A percentile compares a stretch with the other conserved stretches of the same genome.
Conservation (phyloP, 345 rosid genomes). For the Punica granatum region DNA sequence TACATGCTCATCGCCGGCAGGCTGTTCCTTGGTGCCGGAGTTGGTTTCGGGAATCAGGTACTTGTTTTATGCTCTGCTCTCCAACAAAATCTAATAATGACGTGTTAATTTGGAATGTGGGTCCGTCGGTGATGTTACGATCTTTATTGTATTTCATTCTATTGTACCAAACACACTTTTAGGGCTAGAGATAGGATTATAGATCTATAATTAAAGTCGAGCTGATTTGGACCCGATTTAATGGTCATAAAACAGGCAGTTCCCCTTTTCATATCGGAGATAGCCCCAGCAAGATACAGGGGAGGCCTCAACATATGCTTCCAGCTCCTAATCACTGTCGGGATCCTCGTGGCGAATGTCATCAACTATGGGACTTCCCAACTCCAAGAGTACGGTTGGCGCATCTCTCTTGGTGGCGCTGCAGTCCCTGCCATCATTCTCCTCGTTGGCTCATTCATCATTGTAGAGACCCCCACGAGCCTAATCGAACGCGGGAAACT, state of each 20-base stretch:
- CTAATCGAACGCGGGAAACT: slow-evolving; percentile 40
- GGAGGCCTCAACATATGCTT: slow-evolving; percentile 63
- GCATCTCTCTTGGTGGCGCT: slow-evolving; percentile 29
- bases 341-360: slow-evolving; percentile 48
- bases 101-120: no score
- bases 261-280: slow-evolving; percentile 76
- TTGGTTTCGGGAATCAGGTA: slow-evolving; percentile 76
- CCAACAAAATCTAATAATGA: no score
- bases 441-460: slow-evolving; percentile 34
- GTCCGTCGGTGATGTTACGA: no score
- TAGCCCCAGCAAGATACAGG: slow-evolving; percentile 51
- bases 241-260: slow-evolving; percentile 75
- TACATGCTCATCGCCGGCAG: slow-evolving; percentile 54
- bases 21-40: slow-evolving; percentile 52
- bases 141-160: no score
- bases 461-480: slow-evolving; percentile 58
- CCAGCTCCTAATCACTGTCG: slow-evolving; percentile 64
- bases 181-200: neutral
- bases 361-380: slow-evolving; percentile 29
- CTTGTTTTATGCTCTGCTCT: neutral
- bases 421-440: slow-evolving; percentile 39
- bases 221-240: no score
- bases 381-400: slow-evolving; percentile 31
- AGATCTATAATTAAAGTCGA: neutral
- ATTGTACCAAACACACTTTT: neutral